Evolutionary conservation across 495 filamentous ascomycete genomes (phyloP).

Genomic region (Lasiosphaeria hispida): DNA sequence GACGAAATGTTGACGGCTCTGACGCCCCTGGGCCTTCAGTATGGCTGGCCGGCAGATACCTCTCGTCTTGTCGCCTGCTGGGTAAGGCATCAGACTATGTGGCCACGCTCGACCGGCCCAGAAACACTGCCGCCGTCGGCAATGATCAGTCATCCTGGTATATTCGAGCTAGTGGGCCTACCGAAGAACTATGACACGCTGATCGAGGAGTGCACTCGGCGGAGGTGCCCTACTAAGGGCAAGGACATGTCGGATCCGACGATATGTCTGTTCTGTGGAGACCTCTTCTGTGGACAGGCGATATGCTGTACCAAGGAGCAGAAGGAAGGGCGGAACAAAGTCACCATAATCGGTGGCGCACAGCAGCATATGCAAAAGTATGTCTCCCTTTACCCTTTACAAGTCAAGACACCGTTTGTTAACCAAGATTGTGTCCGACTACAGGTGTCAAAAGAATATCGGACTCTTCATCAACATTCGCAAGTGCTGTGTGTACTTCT

Average conservation of each 20-base stretch:
- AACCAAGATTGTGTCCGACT: constrained; percentile 9
- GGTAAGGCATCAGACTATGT: constrained; percentile 63
- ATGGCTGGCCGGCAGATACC: constrained; percentile 40
- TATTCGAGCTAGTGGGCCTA: constrained; percentile 90
- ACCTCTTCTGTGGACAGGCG: constrained; percentile 91
- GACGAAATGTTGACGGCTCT: constrained; percentile 67
- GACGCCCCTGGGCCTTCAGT: constrained; percentile 40
- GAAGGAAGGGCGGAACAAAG: constrained; percentile 33
- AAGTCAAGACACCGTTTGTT: neutral
- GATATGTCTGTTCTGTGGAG: constrained; percentile 93
- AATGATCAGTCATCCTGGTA: constrained; percentile 74
- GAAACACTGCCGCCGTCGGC: constrained; percentile 33
- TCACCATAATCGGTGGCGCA: constrained; percentile 65
- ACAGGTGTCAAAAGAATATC: constrained; percentile 80
- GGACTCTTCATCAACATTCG: constrained; percentile 95
- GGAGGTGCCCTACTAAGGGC: constrained; percentile 82
- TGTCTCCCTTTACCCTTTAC: constrained; percentile 31
- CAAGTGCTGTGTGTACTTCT: constrained; percentile 85
- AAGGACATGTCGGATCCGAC: constrained; percentile 86
- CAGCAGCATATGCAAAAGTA: constrained; percentile 88
- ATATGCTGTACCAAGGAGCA: constrained; percentile 79
- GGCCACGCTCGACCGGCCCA: constrained; percentile 17
- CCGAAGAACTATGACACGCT: constrained; percentile 90
- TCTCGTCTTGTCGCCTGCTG: constrained; percentile 64
- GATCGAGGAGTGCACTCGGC: constrained; percentile 83